A percentile compares a stretch with the other conserved stretches of the same genome.
Conservation (phyloP, 163 green algal species). For the Volvox carteri region DNA sequence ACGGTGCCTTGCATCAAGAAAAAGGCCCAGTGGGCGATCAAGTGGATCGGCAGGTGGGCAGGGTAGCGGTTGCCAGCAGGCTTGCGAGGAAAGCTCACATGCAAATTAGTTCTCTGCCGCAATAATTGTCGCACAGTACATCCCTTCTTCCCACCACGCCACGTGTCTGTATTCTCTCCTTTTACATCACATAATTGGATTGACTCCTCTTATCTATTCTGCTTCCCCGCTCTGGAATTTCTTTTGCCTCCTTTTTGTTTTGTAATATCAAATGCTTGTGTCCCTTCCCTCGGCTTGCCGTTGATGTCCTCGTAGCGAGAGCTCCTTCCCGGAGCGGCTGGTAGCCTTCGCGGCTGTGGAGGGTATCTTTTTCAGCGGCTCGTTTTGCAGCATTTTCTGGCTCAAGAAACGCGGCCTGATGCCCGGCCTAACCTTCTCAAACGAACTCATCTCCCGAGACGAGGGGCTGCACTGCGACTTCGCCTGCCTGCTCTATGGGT, state of each 20-base stretch:
- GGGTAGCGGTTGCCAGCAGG: no score
- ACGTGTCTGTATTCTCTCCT: no score
- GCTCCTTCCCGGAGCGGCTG: constrained; percentile 93
- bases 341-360: constrained; percentile 97
- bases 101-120: no score
- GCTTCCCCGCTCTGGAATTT: no score
- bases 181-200: no score
- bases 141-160: no score
- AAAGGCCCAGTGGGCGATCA: constrained; percentile 86
- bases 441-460: constrained; percentile 97
- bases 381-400: constrained; percentile 99
- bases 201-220: no score
- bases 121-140: no score
- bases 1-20: constrained; percentile 74
- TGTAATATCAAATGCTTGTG: background rate
- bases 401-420: constrained; percentile 95
- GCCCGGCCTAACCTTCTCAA: constrained; percentile 97
- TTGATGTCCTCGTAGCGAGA: constrained; percentile 7
- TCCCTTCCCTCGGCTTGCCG: background rate
- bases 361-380: constrained; percentile 97
- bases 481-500: constrained; percentile 87
- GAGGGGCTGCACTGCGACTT: constrained; percentile 98
- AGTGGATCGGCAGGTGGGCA: constrained; percentile 70
- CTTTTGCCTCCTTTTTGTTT: no score
- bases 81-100: no score